Evolutionary conservation across 2,329 filamentous ascomycete genomes (phyloP).

Genomic region (Moelleriella libera): DNA sequence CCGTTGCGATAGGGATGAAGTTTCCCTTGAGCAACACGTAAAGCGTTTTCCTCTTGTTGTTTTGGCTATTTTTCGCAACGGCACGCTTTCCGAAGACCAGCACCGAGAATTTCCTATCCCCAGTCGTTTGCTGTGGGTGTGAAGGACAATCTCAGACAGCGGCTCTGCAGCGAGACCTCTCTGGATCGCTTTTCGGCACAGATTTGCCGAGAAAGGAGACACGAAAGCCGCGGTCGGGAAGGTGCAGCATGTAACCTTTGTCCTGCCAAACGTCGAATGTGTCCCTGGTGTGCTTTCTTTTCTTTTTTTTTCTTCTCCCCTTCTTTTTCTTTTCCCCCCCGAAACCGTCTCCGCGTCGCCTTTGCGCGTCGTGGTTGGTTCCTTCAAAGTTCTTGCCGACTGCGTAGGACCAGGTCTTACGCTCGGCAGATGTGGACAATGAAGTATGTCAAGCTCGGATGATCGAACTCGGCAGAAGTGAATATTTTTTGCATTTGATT

Average conservation of each 20-base stretch:
- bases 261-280: background rate
- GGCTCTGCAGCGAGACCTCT: constrained; percentile 3
- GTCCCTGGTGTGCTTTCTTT: background rate
- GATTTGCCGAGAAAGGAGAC: constrained; percentile 4
- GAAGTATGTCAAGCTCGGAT: too few species aligned
- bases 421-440: too few species aligned
- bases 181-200: constrained; percentile 4
- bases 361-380: background rate
- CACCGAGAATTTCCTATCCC: too few species aligned
- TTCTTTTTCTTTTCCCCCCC: background rate
- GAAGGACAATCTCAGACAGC: constrained; percentile 3
- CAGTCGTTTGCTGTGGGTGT: background rate
- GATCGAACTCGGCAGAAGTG: too few species aligned
- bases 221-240: constrained; percentile 4
- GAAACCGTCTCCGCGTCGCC: background rate
- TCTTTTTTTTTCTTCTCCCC: background rate
- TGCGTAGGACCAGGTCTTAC: too few species aligned
- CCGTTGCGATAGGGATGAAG: too few species aligned
- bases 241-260: constrained; percentile 3
- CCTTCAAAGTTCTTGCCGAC: background rate
- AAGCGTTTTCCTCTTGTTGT: too few species aligned
- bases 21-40: too few species aligned
- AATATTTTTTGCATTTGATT: too few species aligned
- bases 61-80: too few species aligned
- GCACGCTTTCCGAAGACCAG: too few species aligned